phyloP scores from a whole-genome alignment of 164 flowering plant genomes.

The Saururus chinensis region DNA sequence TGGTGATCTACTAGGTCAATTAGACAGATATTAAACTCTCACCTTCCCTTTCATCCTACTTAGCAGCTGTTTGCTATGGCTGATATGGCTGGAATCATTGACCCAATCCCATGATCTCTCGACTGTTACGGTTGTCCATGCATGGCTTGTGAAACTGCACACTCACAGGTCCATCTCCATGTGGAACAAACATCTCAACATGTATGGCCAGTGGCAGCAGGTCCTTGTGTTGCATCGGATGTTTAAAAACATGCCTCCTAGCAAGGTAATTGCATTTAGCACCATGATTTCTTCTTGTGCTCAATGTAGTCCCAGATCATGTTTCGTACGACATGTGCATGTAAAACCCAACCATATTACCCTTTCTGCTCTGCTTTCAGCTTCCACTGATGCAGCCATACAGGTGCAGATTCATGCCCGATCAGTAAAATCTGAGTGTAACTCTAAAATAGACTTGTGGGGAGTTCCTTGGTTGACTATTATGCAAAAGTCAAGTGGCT shows the following conservation, averaged over 20 bases:
- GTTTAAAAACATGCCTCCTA: conserved; percentile 14
- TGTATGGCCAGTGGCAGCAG: background rate
- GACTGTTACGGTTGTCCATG: conserved; percentile 5
- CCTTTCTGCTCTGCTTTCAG: conserved; percentile 8
- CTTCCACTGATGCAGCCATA: background rate
- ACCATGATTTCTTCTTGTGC: conserved; percentile 8
- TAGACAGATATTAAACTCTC: too few species aligned
- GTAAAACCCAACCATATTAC: conserved; percentile 17
- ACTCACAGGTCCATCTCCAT: conserved; percentile 10
- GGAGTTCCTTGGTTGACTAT: conserved; percentile 18
- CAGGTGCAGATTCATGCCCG: conserved; percentile 17
- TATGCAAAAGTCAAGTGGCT: conserved; percentile 18
- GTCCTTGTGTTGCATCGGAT: background rate
- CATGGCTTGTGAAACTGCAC: conserved; percentile 18
- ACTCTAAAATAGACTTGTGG: conserved; percentile 19
- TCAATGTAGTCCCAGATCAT: background rate
- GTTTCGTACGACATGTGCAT: conserved; percentile 8
- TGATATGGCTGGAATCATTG: background rate
- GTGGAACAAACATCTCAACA: conserved; percentile 10
- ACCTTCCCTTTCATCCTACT: too few species aligned
- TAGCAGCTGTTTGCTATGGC: too few species aligned
- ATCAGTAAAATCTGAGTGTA: conserved; percentile 9
- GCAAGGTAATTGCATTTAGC: conserved; percentile 15
- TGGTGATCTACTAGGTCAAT: too few species aligned
- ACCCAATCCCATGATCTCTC: background rate